Conservation (phyloP, 2,329 filamentous ascomycete genomes). For the Neoarthrinium moseri region DNA sequence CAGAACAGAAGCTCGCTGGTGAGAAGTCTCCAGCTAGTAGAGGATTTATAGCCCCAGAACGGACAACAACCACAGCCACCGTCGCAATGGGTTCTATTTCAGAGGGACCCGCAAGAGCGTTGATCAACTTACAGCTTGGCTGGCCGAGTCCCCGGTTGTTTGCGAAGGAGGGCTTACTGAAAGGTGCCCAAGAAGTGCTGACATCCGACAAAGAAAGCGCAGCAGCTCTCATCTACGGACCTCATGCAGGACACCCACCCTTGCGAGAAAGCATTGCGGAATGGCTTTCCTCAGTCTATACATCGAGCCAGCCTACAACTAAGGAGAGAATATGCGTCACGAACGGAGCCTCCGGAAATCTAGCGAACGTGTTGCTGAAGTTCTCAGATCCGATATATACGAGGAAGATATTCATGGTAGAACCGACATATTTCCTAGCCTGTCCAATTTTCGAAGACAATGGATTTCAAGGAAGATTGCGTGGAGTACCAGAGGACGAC, state of each 20-base stretch:
- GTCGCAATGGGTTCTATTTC: neutral
- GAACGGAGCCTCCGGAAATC: constrained; percentile 64
- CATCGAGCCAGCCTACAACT: constrained; percentile 35
- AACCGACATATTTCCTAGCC: constrained; percentile 65
- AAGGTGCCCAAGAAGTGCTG: constrained; percentile 50
- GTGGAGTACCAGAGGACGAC: constrained; percentile 59
- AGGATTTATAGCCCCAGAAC: too few relatives aligned
- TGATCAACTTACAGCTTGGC: constrained; percentile 27
- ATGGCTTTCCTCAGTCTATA: constrained; percentile 62
- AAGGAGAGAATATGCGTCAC: constrained; percentile 59
- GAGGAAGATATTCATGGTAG: constrained; percentile 62
- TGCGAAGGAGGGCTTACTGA: constrained; percentile 51
- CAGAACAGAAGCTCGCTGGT: too few relatives aligned
- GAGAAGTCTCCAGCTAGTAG: too few relatives aligned
- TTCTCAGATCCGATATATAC: constrained; percentile 67
- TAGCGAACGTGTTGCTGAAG: constrained; percentile 61
- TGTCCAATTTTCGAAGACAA: constrained; percentile 66
- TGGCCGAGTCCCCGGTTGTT: constrained; percentile 42
- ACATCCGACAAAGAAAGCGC: constrained; percentile 44
- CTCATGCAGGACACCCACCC: constrained; percentile 55
- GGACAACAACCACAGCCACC: too few relatives aligned
- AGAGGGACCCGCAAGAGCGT: neutral
- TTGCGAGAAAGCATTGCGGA: constrained; percentile 54
- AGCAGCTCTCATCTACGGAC: constrained; percentile 60
- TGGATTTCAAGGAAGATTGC: constrained; percentile 56